These are phyloP conservation scores for Saccharomycopsis olivae DNA, from an alignment of 805 yeast species.

Conservation along the genomic window DNA sequence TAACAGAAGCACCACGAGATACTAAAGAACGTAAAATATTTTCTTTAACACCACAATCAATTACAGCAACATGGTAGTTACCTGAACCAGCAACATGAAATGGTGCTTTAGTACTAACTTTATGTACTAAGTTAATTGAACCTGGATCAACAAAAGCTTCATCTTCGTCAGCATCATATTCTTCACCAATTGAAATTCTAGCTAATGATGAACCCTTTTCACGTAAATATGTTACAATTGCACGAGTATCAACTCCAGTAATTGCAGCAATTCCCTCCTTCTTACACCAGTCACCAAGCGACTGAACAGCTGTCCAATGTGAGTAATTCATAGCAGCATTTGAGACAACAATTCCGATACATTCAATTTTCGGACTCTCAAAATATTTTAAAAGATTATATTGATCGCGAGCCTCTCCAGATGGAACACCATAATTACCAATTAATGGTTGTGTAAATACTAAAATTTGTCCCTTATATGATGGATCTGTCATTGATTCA, in stretches of 20 bases:
- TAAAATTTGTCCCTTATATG: constrained; percentile 92
- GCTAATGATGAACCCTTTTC: constrained; percentile 95
- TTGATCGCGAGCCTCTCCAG: constrained; percentile 69
- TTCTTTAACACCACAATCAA: constrained; percentile 98
- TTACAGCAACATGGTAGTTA: constrained; percentile 74
- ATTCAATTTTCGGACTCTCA: constrained; percentile 86
- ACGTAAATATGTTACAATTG: constrained; percentile 82
- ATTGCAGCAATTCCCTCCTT: constrained; percentile 94
- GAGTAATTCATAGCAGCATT: constrained; percentile 92
- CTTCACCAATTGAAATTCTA: constrained; percentile 80
- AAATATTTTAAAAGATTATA: constrained; percentile 79
- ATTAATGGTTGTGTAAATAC: constrained; percentile 95
- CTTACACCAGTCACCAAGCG: constrained; percentile 90
- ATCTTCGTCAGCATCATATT: constrained; percentile 84
- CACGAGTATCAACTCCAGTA: constrained; percentile 96
- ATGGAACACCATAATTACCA: constrained; percentile 98
- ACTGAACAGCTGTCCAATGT: constrained; percentile 99
- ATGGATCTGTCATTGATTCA: constrained; percentile 98
- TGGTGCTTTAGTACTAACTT: constrained; percentile 92
- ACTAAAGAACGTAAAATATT: constrained; percentile 91
- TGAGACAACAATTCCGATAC: constrained; percentile 92
- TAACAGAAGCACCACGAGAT: constrained; percentile 89
- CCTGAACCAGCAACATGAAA: constrained; percentile 69
- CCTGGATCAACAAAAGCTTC: constrained; percentile 90
- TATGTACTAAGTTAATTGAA: constrained; percentile 77